These are phyloP conservation scores for Kwoniella dendrophila DNA, from an alignment of 768 basidiomycete species.

Conservation along the genomic window DNA sequence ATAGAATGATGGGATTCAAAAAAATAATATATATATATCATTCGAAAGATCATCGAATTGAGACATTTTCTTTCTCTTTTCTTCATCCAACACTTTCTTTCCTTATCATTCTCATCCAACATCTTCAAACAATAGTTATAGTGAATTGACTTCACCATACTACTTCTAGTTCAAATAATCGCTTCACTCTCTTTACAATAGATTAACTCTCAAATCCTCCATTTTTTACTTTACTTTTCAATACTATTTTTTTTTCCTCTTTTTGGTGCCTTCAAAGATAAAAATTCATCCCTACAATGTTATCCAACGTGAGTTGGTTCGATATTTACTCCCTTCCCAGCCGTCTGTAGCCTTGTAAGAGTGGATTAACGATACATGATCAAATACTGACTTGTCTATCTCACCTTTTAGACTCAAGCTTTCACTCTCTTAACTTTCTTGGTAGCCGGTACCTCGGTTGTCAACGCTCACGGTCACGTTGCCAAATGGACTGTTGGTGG, in stretches of 20 bases:
- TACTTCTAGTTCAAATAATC: background rate
- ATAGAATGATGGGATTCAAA: background rate
- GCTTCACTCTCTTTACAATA: background rate
- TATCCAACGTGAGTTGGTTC: background rate
- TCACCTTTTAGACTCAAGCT: conserved; percentile 5
- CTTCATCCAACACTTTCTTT: background rate
- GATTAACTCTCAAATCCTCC: too few relatives aligned
- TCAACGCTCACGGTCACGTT: conserved; percentile 25
- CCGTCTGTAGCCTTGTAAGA: too few relatives aligned
- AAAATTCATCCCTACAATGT: background rate
- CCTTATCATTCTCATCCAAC: background rate
- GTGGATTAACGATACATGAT: too few relatives aligned
- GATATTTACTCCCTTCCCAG: too few relatives aligned
- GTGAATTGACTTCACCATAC: background rate
- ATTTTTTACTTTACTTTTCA: conserved; percentile 10
- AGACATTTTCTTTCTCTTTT: background rate
- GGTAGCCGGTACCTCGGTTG: conserved; percentile 5
- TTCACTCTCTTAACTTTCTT: conserved; percentile 7
- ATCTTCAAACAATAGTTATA: background rate
- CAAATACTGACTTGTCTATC: background rate
- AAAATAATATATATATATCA: background rate
- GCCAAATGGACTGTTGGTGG: conserved; percentile 17
- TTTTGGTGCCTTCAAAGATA: conserved; percentile 6
- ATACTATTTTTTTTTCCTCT: background rate
- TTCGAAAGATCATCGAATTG: background rate